These are phyloP conservation scores for Sugiyamaella castrensis DNA, from an alignment of 1,139 yeast species.

Conservation along the genomic window DNA sequence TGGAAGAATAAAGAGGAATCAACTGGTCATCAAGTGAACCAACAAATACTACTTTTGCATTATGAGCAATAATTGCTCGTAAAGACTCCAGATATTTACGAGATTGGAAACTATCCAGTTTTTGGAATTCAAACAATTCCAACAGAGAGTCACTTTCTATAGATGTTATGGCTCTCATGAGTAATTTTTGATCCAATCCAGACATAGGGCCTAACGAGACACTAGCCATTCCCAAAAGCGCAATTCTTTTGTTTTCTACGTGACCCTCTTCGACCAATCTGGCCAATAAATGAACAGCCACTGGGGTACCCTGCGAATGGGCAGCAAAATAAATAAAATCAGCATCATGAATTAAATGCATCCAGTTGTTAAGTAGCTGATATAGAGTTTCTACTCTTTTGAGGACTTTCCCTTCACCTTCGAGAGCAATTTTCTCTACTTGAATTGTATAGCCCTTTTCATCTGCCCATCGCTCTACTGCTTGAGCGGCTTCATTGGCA, in stretches of 20 bases:
- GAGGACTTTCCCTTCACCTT: constrained; percentile 86
- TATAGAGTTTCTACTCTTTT: constrained; percentile 82
- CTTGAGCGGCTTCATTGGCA: constrained; percentile 80
- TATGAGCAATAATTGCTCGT: constrained; percentile 59
- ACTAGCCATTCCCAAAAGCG: constrained; percentile 92
- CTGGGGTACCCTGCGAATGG: constrained; percentile 96
- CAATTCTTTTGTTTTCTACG: constrained; percentile 49
- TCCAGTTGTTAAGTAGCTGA: constrained; percentile 68
- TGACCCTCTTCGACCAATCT: constrained; percentile 68
- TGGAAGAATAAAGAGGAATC: constrained; percentile 87
- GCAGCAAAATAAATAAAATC: constrained; percentile 87
- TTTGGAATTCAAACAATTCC: constrained; percentile 86
- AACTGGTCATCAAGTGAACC: constrained; percentile 91
- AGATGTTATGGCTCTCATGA: constrained; percentile 84
- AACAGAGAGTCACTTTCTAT: constrained; percentile 82
- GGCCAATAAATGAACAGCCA: constrained; percentile 73
- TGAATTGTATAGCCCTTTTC: constrained; percentile 55
- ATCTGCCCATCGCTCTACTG: constrained; percentile 69
- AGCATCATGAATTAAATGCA: constrained; percentile 64
- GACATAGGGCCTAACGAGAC: constrained; percentile 89
- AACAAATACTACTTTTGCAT: constrained; percentile 73
- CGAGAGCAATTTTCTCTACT: constrained; percentile 86
- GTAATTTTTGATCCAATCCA: constrained; percentile 78
- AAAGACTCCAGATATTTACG: constrained; percentile 66
- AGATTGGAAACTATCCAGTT: constrained; percentile 68